Evolutionary conservation across 176 grass and related monocot genomes (phyloP).

Genomic region (Miscanthus lutarioriparius): DNA sequence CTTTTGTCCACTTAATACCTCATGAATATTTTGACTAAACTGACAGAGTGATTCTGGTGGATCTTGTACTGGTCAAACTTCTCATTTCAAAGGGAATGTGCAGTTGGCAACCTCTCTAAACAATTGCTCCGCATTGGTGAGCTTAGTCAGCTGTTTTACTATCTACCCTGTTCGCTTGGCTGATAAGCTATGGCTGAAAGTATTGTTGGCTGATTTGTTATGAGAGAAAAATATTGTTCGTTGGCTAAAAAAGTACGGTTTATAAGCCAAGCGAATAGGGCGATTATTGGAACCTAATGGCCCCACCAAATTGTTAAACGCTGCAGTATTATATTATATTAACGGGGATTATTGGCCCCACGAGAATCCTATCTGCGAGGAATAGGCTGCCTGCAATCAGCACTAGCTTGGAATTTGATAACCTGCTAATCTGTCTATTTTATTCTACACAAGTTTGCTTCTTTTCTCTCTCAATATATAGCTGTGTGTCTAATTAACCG

Average conservation of each 20-base stretch:
- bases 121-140: not conserved
- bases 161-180: too few species aligned
- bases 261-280: too few species aligned
- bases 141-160: too few species aligned
- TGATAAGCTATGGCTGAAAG: too few species aligned
- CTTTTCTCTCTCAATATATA: not conserved
- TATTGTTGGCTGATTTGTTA: too few species aligned
- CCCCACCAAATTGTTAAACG: not conserved
- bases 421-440: not conserved
- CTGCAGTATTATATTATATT: not conserved
- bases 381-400: not conserved
- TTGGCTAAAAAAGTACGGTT: too few species aligned
- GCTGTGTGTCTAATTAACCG: not conserved
- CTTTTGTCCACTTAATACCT: not conserved
- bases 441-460: not conserved
- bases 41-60: constrained; percentile 43
- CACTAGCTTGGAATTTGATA: not conserved
- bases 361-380: not conserved
- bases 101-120: constrained; percentile 44
- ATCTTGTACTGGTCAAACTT: constrained; percentile 43
- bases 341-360: constrained; percentile 24
- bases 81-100: constrained; percentile 31
- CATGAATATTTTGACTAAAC: constrained; percentile 46
- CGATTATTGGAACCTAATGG: constrained; percentile 4
- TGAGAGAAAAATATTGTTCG: too few species aligned